A percentile compares a stretch with the other conserved stretches of the same genome.
phyloP scores from a whole-genome alignment of 768 basidiomycete genomes.

The Leccinum subgranulosum region DNA sequence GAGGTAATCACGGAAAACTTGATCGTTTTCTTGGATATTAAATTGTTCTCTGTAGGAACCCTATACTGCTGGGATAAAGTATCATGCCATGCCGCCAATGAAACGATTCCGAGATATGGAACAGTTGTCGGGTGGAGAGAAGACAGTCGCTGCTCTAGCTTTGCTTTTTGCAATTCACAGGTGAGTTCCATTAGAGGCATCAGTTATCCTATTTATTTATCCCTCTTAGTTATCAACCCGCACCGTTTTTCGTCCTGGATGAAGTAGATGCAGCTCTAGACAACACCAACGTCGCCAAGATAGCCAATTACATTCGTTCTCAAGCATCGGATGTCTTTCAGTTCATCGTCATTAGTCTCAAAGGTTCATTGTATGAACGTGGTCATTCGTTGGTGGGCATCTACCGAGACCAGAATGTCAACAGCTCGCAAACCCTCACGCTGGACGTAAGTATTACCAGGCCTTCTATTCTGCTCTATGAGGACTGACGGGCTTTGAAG shows the following conservation, averaged over 20 bases:
- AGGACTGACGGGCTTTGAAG: conserved; percentile 14
- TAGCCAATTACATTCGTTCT: conserved; percentile 87
- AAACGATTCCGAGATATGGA: conserved; percentile 99
- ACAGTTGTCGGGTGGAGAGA: conserved; percentile 96
- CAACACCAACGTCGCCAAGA: conserved; percentile 96
- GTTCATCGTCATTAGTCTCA: conserved; percentile 96
- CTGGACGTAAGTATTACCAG: conserved; percentile 62
- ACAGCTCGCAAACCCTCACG: conserved; percentile 88
- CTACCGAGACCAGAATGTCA: conserved; percentile 90
- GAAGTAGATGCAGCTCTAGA: conserved; percentile 98
- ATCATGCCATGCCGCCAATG: conserved; percentile 99
- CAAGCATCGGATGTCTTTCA: conserved; percentile 87
- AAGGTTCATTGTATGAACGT: conserved; percentile 87
- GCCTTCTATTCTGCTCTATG: neutral
- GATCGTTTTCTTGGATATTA: conserved; percentile 2
- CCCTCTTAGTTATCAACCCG: conserved; percentile 77
- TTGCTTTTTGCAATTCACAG: conserved; percentile 96
- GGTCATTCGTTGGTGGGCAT: conserved; percentile 91
- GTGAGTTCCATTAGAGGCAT: conserved; percentile 34
- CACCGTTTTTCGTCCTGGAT: conserved; percentile 98
- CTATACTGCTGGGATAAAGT: conserved; percentile 88
- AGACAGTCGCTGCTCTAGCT: conserved; percentile 97
- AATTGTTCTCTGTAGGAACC: conserved; percentile 55
- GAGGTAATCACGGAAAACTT: conserved; percentile 59
- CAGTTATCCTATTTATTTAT: neutral